Base-by-base conservation (phyloP, 176 grass and related monocot genomes). In the Luzula sylvatica region DNA sequence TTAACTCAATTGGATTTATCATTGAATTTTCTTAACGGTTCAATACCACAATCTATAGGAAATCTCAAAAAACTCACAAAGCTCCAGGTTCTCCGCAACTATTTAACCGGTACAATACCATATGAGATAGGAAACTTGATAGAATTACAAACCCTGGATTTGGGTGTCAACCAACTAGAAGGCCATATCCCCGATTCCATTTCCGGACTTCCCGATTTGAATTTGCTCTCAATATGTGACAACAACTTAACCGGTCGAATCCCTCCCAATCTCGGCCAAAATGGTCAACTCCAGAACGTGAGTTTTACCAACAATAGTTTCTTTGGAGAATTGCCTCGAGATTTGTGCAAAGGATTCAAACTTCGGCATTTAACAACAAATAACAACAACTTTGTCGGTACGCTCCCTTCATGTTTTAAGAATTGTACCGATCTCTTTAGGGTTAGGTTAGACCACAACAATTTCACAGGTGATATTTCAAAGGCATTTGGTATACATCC, bases 91-190 rank as follows among this genome's bases (percentile, higher is more conserved):
- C 82, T 61, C 74, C 27, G 46, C 26, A 94, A 94, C 70, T 65
- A 86, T 38, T 62, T 94, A 52, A 75, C 73, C 24, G 78, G 87
- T 5, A 4, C 14, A 42, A 20, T 94, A 12, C 87, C 87, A 13
- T 30, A 21, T 6, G 81, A 86, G 70, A 21, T 94, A 0, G 78
- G 81, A 8, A 82, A 76, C 70, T 72, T 94, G 78, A 53, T 32
- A 11, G 56, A 70, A 55, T 35, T 94, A 50, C 20, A 60, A 38
- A 30, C 2, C 4, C 20, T 94, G 15, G 68, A 70, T 41, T 2
- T 94, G 16, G 75, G 12, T 48, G 72, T 46, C 46, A 94, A 94
- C 77, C 48, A 65, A 40, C 65, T 94, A 18, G 73, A 76, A 1
- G 81, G 87, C 1, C 66, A 86, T 35, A 57, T 94, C 39, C 81